These are phyloP conservation scores for Trichocomaceae sp. DNA, from an alignment of 2,329 filamentous ascomycete species.

Conservation along the genomic window DNA sequence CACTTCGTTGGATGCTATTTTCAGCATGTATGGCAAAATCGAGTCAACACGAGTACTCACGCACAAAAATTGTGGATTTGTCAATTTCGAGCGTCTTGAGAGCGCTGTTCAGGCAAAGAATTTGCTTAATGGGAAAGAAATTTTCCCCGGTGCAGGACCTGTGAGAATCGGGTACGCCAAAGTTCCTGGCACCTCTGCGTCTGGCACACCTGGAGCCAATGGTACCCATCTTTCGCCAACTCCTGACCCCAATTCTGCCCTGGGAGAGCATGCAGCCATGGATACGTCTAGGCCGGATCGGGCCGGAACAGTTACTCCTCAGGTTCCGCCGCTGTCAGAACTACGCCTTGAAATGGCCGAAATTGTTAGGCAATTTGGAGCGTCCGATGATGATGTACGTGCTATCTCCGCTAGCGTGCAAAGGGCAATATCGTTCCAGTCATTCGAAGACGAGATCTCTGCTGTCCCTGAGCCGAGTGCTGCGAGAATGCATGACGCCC, in stretches of 20 bases:
- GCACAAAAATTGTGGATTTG: conserved; percentile 98
- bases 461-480: conserved; percentile 80
- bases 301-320: conserved; percentile 37
- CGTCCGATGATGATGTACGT: conserved; percentile 67
- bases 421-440: conserved; percentile 65
- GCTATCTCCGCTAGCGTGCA: conserved; percentile 69
- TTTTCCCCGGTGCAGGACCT: conserved; percentile 92
- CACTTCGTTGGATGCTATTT: conserved; percentile 89
- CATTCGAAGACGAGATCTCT: conserved; percentile 78
- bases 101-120: conserved; percentile 85
- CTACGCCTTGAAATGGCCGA: conserved; percentile 75
- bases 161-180: conserved; percentile 97
- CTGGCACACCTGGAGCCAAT: conserved; percentile 77
- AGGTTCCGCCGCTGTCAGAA: conserved; percentile 66
- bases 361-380: conserved; percentile 85
- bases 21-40: conserved; percentile 86
- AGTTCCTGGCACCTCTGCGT: conserved; percentile 73
- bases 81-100: conserved; percentile 90
- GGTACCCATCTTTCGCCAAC: conserved; percentile 85
- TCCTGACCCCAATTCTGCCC: conserved; percentile 66
- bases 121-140: conserved; percentile 90
- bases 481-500: conserved; percentile 84
- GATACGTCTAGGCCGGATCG: conserved; percentile 25
- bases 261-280: conserved; percentile 21
- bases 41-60: conserved; percentile 88